Base-by-base conservation (phyloP, 192 early-diverging fungal genomes). In the Coemansia erecta region DNA sequence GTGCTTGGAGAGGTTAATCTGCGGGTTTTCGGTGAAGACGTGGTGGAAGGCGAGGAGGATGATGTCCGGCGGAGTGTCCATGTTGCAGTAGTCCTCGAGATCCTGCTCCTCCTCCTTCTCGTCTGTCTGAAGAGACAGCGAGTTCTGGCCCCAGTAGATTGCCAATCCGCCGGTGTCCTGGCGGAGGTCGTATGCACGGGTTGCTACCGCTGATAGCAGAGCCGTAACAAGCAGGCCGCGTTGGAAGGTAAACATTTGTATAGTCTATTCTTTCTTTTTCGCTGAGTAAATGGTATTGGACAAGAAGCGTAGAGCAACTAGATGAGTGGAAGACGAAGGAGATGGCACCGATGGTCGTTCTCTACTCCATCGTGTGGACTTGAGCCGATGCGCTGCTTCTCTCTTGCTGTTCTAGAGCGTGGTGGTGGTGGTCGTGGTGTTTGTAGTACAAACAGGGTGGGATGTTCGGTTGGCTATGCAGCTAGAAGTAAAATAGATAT, bases 41-140 rank as follows among this genome's bases (percentile, higher is more conserved):
- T 84, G 63, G 56, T 85, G 58, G 60, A 87, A 87, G 6, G 83
- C 64, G 9, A 87, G 28, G 1, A 84, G 68, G 37, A 85, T 56
- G 0, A 81, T 68, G 60, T 85, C 72, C 0, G 65, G 57, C 0
- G 66, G 69, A 1, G 50, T 22, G 8, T 57, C 56, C 15, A 73
- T 43, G 15, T 55, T 42, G 52, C 86, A 87, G 63, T 85, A 87
- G 9, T 72, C 57, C 0, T 40, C 71, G 4, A 87, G 69, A 55
- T 45, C 68, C 68, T 60, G 24, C 15, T 72, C 61, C 40, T 53
- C 31, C 18, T 17, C 61, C 23, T 58, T 50, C 60, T 41, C 81
- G 59, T 43, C 45, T 3, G 65, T 55, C 37, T 80, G 31, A 21
- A 69, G 72, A 1, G 81, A 76, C 40, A 67, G 73, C 14, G 79